Evolutionary conservation across 352 stramenopile genomes (phyloP), one percentile per base, ranked within the genome.

Genomic region (Blastocystis sp.): DNA sequence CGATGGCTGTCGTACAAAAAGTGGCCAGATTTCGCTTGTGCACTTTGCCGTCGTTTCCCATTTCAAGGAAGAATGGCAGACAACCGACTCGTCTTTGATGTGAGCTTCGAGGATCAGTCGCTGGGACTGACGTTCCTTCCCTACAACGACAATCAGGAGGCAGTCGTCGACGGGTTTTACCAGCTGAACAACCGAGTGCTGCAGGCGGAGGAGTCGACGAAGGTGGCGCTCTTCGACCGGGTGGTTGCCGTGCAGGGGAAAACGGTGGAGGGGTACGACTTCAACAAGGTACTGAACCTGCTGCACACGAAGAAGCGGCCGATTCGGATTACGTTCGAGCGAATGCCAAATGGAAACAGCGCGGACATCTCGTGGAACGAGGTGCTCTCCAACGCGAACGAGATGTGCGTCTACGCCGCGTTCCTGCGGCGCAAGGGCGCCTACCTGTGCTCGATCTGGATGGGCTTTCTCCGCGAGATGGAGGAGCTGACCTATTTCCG

Each of bases 141-240:
- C 21, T 24, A 24, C 48, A 38, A 64, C 19, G 52, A 68, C 19
- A 19, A 68, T 24, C 2, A 17, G 24, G 54, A 28, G 2, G 74
- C 61, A 19, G 11, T 45, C 19, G 60, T 84, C n/a, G 48, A 64
- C 69, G 74, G 74, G n/a, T 84, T 84, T 28, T 84, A 68, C 69
- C 74, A 68, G 43, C 48, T 59, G 1, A 28, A 68, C 48, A 28
- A 11, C n/a, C 38, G 57, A 38, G 40, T 84, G 19, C 66, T 84
- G 42, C 19, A 69, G 6, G 74, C 74, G 10, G 74, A 84, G 52
- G 48, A 59, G 11, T 64, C 57, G 19, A 69, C 34, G 74, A 61
- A 84, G 45, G 66, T 84, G 54, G 74, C 74, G 28, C 52, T 84
- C n/a, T 42, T n/a, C 14, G 74, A 84, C n/a, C n/a, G 74, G 17